phyloP scores from a whole-genome alignment of 2,329 filamentous ascomycete species.

The Chaetomium strumarium region DNA sequence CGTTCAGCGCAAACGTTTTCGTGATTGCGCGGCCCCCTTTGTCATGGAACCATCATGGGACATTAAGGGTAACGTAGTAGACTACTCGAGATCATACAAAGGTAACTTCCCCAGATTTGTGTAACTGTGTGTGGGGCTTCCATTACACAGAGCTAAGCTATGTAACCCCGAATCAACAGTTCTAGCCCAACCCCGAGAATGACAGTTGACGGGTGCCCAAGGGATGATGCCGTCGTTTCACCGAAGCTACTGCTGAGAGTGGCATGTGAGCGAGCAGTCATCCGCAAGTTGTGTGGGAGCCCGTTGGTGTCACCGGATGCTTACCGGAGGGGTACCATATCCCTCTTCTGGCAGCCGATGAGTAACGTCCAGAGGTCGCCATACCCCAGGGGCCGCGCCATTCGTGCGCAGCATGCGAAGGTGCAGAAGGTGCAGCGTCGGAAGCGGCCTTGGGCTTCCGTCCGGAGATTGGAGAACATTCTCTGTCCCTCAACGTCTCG shows the following conservation, averaged over 20 bases:
- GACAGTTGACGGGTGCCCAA: neutral
- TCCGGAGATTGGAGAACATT: neutral
- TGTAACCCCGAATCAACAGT: neutral
- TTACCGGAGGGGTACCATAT: neutral
- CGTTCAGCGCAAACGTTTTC: neutral
- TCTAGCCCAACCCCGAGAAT: neutral
- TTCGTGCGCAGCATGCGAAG: neutral
- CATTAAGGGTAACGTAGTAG: neutral
- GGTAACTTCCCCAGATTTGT: constrained; percentile 2
- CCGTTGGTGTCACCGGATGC: neutral
- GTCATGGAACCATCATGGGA: neutral
- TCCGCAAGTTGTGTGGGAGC: neutral
- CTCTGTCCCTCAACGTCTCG: neutral
- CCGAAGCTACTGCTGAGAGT: neutral
- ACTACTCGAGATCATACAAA: neutral
- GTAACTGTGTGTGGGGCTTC: neutral
- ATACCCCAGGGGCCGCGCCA: constrained; percentile 1
- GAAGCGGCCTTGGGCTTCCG: neutral
- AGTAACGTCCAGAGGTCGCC: neutral
- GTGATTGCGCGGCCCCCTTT: constrained; percentile 1
- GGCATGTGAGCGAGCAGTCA: neutral
- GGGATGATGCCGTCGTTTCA: neutral
- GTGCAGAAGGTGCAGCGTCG: neutral
- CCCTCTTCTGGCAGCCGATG: neutral
- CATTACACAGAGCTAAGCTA: neutral